A percentile compares a stretch with the other conserved stretches of the same genome.
Evolutionary conservation across 306 rosid species (phyloP).

Genomic region (Cicer arietinum): DNA sequence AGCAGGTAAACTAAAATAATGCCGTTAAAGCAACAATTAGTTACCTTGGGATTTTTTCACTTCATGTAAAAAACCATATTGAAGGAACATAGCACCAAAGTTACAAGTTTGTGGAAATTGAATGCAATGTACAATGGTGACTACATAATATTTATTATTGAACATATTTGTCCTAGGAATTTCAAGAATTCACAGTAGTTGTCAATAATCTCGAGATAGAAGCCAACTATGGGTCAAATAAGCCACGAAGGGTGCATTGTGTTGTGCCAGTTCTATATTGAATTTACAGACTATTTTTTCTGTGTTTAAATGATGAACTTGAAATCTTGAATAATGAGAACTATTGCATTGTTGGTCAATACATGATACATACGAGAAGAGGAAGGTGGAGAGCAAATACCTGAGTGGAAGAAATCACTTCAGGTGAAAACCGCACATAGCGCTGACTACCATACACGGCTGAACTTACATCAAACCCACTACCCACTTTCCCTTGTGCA

Average conservation of each 20-base stretch:
- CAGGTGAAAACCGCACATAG: constrained; percentile 96
- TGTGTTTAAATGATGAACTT: not conserved
- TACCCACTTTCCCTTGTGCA: constrained; percentile 98
- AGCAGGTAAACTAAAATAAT: constrained; percentile 20
- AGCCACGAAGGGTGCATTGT: constrained; percentile 27
- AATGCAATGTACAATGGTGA: constrained; percentile 14
- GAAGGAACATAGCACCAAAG: constrained; percentile 1
- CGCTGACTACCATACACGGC: constrained; percentile 99
- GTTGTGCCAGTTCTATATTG: constrained; percentile 30
- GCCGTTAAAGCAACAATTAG: constrained; percentile 24
- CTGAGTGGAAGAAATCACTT: constrained; percentile 88
- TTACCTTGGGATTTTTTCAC: constrained; percentile 8
- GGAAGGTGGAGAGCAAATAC: constrained; percentile 46
- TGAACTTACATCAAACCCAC: constrained; percentile 98
- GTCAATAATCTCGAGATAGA: constrained; percentile 37
- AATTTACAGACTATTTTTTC: constrained; percentile 12
- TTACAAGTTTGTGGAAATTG: constrained; percentile 18
- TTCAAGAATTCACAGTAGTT: constrained; percentile 30
- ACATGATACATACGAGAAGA: constrained; percentile 11
- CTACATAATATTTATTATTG: constrained; percentile 13
- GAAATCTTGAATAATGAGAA: constrained; percentile 20
- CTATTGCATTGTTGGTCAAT: constrained; percentile 30
- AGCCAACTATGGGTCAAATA: constrained; percentile 31
- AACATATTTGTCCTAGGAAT: constrained; percentile 9
- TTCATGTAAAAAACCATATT: not conserved